Evolutionary conservation across 2,329 filamentous ascomycete genomes (phyloP).

Genomic region (Davidsoniella neocaledoniae): DNA sequence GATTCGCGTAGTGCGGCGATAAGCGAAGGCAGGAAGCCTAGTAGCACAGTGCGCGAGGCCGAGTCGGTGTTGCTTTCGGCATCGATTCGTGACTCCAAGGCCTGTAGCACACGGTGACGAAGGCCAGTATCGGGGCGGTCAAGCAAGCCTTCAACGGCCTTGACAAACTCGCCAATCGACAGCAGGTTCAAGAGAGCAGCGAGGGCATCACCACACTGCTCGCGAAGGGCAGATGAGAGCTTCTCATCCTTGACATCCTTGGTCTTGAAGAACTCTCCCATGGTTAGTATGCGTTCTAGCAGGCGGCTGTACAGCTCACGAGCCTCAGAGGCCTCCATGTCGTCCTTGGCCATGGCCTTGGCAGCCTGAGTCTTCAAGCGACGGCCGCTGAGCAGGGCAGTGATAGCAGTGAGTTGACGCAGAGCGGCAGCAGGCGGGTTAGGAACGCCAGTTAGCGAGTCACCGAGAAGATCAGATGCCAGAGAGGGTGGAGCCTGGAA

Average conservation of each 20-base stretch:
- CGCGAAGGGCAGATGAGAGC: constrained; percentile 26
- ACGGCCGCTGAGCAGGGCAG: constrained; percentile 40
- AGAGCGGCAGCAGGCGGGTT: constrained; percentile 35
- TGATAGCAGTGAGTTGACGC: constrained; percentile 38
- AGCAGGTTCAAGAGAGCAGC: constrained; percentile 69
- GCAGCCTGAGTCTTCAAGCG: constrained; percentile 38
- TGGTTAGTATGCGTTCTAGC: constrained; percentile 44
- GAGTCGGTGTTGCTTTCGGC: constrained; percentile 53
- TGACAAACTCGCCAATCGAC: constrained; percentile 76
- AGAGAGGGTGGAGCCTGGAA: constrained; percentile 59
- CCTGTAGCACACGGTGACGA: constrained; percentile 62
- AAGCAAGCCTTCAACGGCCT: constrained; percentile 68
- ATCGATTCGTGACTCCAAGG: constrained; percentile 65
- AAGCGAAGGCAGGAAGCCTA: constrained; percentile 65
- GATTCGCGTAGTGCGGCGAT: constrained; percentile 60
- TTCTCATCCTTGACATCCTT: neutral
- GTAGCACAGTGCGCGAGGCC: constrained; percentile 49
- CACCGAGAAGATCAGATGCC: constrained; percentile 53
- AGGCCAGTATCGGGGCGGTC: constrained; percentile 58
- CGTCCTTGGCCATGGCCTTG: constrained; percentile 41
- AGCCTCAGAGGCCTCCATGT: constrained; percentile 48
- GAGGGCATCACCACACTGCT: constrained; percentile 50
- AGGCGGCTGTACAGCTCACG: constrained; percentile 53
- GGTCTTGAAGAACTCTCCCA: constrained; percentile 51
- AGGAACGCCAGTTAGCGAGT: constrained; percentile 12